Evolutionary conservation across 2,329 filamentous ascomycete genomes (phyloP), one percentile per base, ranked within the genome.

Genomic region (Tolypocladium album): DNA sequence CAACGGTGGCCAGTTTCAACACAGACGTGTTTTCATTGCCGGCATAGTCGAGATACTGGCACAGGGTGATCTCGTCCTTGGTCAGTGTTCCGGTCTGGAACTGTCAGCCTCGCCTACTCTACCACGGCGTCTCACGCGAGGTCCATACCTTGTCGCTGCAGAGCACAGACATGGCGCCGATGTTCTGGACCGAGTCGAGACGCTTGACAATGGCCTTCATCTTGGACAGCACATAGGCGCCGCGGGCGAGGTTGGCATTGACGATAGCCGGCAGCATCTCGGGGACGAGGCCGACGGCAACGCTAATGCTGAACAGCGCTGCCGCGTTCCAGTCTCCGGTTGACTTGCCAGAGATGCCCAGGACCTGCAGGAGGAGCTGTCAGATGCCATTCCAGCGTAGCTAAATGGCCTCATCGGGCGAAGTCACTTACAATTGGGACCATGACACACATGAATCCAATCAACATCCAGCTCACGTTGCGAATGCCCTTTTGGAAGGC

Each of bases 151-250:
- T 70, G 53, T 70, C 68, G 56, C 69, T 70, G 60, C 68, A 70
- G 1, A 70, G 62, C 12, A 70, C 61, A 6, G 67, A 65, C 67
- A 70, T 70, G 36, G 69, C 68, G 15, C 68, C 69, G 1, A 70
- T 58, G 42, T 69, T 69, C 58, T 70, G 68, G 12, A 70, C 67
- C 12, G 67, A 67, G 61, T 70, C 66, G 39, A 69, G 69, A 60
- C 76, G 65, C 61, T 68, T 68, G 56, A 72, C 70, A 58, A 77
- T 67, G 42, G 71, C 69, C 65, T 72, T 71, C 66, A 74, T 72
- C 61, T 67, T 68, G 53, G 68, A 69, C 1, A 70, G 45, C 1
- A 67, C 57, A 17, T 65, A 65, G 24, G 67, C 67, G 11, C 67
- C 67, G 15, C 67, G 67, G 11, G 68, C 68, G 13, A 70, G 63